Base-by-base conservation (phyloP, 768 basidiomycete genomes). In the Sutorius australiensis region DNA sequence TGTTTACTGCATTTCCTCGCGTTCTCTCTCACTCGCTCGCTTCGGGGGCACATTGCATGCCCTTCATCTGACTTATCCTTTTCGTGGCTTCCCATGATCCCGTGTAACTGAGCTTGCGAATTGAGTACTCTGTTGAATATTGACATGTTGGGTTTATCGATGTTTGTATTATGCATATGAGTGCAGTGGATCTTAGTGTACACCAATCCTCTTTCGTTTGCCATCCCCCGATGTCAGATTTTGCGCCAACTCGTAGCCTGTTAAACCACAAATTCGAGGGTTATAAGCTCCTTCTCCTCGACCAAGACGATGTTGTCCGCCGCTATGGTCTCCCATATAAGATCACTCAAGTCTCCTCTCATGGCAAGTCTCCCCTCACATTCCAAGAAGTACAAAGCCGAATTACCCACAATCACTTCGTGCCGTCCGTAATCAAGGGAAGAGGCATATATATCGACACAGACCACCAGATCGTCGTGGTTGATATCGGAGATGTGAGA, bases 241-340 rank as follows among this genome's bases (percentile, higher is more conserved):
- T 84, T 59, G 63, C 60, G n/a, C 68, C 76, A 10, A 71, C 78
- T 6, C 79, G 80, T 38, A 63, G 75, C 30, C 76, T 92, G 14
- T 68, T 89, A 24, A 92, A 93, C 60, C 82, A 89, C 2, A 87
- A 86, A 59, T 94, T 94, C 52, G 91, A 94, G 58, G 88, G 87
- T 2, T 93, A 94, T 67, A 89, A 80, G 58, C 76, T 94, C 27
- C 77, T 84, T 55, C 71, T 81, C 3, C 72, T 89, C 32, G 66
- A 75, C 11, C 82, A 84, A 58, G 80, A 84, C n/a, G 72, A 79
- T 8, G 75, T 87, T 5, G 68, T 70, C 17, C 75, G 78, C 16
- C 76, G 80, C 24, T 79, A 78, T 65, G 66, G 67, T 9, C 77
- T 91, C 31, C 64, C 67, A 24, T 67, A 72, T 56, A 71, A 54